Evolutionary conservation across 257 asterid genomes (phyloP), one percentile per base, ranked within the genome.

Genomic region (Solanum raphanifolium): DNA sequence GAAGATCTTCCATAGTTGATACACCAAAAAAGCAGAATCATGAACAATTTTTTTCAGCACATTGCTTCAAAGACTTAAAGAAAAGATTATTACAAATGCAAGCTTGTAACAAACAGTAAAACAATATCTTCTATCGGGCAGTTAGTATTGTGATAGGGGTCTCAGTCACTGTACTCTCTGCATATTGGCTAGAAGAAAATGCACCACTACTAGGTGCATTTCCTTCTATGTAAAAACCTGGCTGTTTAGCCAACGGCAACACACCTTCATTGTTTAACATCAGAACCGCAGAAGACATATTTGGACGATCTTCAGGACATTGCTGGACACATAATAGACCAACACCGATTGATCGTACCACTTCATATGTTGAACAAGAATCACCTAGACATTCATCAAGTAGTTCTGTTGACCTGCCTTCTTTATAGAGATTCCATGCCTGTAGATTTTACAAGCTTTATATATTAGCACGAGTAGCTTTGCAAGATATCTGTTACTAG

Each of bases 241-340:
- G 92, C 25, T 87, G 89, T 31, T 69, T 87, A 48, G 90, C 52
- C 52, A 48, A 86, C 6, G 92, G 92, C 84, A 90, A 71, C 15
- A 6, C 71, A 36, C 88, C 89, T 7, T 90, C 89, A 65, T 82
- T 89, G 85, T 90, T 86, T 20, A 92, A 31, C 92, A 89, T 92
- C 48, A 84, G 27, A 66, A 92, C 65, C 32, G 48, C 91, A 16
- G 86, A 88, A 25, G 92, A 84, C 94, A 92, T 92, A 74, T 55
- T 79, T 68, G 93, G 93, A 83, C 93, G 89, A 29, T 85, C 92
- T n/a, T 87, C 87, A 4, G 90, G 90, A 75, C 85, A 48, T 46
- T 84, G 86, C 38, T 92, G 94, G 31, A 90, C 92, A 60, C 94
- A 92, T 66, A 92, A 74, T 72, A 92, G 76, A 13, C 92, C 94